Evolutionary conservation across 192 early-diverging fungal species (phyloP).

Genomic region (Podila horticola): DNA sequence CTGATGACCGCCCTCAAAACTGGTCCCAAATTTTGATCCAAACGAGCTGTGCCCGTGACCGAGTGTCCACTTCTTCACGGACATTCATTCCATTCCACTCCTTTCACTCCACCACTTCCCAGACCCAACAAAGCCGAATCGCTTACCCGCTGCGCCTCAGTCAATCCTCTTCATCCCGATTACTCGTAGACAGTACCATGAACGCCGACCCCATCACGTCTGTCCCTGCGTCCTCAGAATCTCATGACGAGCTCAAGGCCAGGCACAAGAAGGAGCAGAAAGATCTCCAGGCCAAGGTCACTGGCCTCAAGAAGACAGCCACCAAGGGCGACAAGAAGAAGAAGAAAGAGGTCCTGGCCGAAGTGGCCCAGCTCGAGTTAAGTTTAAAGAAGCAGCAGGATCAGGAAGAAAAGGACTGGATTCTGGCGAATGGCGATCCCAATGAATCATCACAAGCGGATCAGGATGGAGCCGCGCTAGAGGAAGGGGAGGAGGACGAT

Average conservation of each 20-base stretch:
- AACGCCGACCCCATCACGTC: too few species aligned
- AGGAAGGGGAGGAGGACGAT: conserved; percentile 37
- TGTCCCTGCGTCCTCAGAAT: conserved; percentile 27
- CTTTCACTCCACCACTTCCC: too few species aligned
- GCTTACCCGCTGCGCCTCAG: too few species aligned
- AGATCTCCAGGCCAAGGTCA: conserved; percentile 74
- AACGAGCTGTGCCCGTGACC: too few species aligned
- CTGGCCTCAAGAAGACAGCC: conserved; percentile 80
- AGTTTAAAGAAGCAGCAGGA: conserved; percentile 71
- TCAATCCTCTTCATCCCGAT: too few species aligned
- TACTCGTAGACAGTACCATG: too few species aligned
- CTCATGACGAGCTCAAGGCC: conserved; percentile 72
- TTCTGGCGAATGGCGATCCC: conserved; percentile 10
- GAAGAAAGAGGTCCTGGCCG: conserved; percentile 78
- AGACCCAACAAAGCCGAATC: too few species aligned
- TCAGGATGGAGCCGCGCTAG: neutral
- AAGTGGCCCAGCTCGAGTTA: conserved; percentile 75
- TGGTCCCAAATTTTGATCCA: too few species aligned
- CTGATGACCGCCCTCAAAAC: too few species aligned
- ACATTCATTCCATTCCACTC: too few species aligned
- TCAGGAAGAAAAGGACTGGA: conserved; percentile 61
- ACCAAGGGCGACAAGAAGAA: conserved; percentile 89
- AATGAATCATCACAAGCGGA: neutral
- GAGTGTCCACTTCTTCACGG: too few species aligned
- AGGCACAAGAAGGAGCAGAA: conserved; percentile 84